phyloP scores from a whole-genome alignment of 352 stramenopile species.

The Phytophthora vignae region DNA sequence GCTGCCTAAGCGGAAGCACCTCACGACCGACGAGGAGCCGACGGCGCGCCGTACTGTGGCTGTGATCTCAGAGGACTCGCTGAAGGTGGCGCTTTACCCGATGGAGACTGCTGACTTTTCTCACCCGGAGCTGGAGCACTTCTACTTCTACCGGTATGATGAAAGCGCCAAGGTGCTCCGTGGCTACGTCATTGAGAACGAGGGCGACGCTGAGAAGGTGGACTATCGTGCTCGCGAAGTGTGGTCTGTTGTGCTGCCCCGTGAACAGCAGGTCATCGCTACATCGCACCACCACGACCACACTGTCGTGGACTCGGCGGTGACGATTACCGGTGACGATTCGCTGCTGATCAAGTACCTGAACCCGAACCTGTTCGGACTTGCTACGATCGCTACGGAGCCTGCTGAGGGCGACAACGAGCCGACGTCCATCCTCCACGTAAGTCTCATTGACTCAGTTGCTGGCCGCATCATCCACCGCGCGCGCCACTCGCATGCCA shows the following conservation, averaged over 20 bases:
- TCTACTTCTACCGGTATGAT: conserved; percentile 88
- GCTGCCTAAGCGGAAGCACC: conserved; percentile 79
- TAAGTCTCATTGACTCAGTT: conserved; percentile 96
- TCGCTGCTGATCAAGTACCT: conserved; percentile 98
- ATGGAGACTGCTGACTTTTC: conserved; percentile 44
- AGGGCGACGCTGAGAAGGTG: conserved; percentile 15
- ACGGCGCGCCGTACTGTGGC: conserved; percentile 64
- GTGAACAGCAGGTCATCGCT: conserved; percentile 62
- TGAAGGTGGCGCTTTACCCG: conserved; percentile 69
- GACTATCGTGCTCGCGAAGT: conserved; percentile 59
- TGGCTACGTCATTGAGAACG: conserved; percentile 64
- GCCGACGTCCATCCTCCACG: conserved; percentile 68
- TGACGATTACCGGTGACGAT: conserved; percentile 94
- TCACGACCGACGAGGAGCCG: conserved; percentile 64
- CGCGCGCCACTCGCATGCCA: conserved; percentile 84
- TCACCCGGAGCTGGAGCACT: conserved; percentile 70
- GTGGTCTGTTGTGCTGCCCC: conserved; percentile 77
- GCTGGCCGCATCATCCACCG: conserved; percentile 94
- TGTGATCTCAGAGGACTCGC: conserved; percentile 56
- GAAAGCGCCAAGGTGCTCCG: conserved; percentile 49
- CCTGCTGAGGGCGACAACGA: conserved; percentile 43
- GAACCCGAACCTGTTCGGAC: conserved; percentile 95
- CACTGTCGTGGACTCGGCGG: conserved; percentile 74
- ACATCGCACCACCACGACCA: conserved; percentile 69
- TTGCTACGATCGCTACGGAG: conserved; percentile 87